Evolutionary conservation across 306 rosid genomes (phyloP).

Genomic region (Crotalaria pallida): DNA sequence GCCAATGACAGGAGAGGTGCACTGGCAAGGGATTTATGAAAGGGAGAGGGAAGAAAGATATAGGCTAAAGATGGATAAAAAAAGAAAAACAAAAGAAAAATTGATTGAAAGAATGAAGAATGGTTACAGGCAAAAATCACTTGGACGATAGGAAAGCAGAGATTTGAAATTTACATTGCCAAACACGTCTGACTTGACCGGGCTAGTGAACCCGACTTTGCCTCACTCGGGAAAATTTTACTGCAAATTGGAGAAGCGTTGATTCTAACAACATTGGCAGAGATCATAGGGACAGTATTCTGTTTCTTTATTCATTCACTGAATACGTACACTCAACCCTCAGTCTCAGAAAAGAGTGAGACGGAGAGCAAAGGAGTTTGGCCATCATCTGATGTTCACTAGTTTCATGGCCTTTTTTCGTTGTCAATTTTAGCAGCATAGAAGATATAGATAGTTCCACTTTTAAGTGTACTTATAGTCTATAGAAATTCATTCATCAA

Average conservation of each 20-base stretch:
- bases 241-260: conserved; percentile 28
- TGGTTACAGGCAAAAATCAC: conserved; percentile 87
- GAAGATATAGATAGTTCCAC: conserved; percentile 21
- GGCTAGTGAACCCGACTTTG: conserved; percentile 22
- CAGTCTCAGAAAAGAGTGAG: conserved; percentile 25
- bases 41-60: conserved; percentile 93
- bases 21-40: conserved; percentile 93
- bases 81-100: conserved; percentile 76
- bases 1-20: conserved; percentile 92
- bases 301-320: conserved; percentile 36
- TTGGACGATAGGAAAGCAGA: conserved; percentile 55
- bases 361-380: conserved; percentile 32
- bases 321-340: conserved; percentile 33
- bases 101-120: conserved; percentile 59
- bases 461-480: conserved; percentile 26
- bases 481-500: conserved; percentile 34
- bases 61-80: conserved; percentile 93
- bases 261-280: conserved; percentile 32
- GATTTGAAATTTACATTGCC: conserved; percentile 5
- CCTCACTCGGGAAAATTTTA: conserved; percentile 21
- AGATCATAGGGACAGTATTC: conserved; percentile 8
- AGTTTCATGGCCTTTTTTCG: conserved; percentile 31
- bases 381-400: conserved; percentile 31
- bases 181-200: conserved; percentile 5
- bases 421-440: conserved; percentile 33